Conservation (phyloP, 228 moss, liverwort and hornwort species). For the Sphagnum magellanicum region DNA sequence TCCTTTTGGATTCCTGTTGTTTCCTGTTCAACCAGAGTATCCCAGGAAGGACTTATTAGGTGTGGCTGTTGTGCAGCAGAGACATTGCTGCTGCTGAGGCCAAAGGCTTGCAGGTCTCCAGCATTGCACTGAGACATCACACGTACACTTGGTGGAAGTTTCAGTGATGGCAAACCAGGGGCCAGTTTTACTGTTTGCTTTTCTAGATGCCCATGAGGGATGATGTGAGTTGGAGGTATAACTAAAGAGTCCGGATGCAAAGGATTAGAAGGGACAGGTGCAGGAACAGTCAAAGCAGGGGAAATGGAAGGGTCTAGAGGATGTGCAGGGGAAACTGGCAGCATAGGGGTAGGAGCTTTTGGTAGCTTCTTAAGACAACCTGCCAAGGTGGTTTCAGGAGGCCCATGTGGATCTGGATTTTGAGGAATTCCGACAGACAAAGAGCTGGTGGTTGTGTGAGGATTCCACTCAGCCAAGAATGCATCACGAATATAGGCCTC, state of each 20-base stretch:
- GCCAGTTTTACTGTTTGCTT: slow-evolving; percentile 81
- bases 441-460: slow-evolving; percentile 13
- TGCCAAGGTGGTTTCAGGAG: not conserved
- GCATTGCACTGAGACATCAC: slow-evolving; percentile 56
- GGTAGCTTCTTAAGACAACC: too few species aligned
- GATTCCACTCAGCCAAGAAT: slow-evolving; percentile 29
- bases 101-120: slow-evolving; percentile 20
- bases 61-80: slow-evolving; percentile 10
- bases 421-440: slow-evolving; percentile 18
- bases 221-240: slow-evolving; percentile 2
- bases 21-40: slow-evolving; percentile 4
- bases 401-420: slow-evolving; percentile 7
- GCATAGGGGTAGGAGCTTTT: slow-evolving; percentile 14
- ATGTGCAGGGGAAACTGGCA: slow-evolving; percentile 9
- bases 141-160: slow-evolving; percentile 79
- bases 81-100: slow-evolving; percentile 12
- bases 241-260: slow-evolving; percentile 1
- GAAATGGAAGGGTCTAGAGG: not conserved
- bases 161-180: slow-evolving; percentile 75
- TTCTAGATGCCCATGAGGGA: slow-evolving; percentile 5
- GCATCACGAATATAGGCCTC: slow-evolving; percentile 23
- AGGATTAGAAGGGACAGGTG: slow-evolving; percentile 11
- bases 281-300: slow-evolving; percentile 6
- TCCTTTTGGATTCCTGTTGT: not conserved
- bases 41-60: slow-evolving; percentile 2